Base-by-base conservation (phyloP, 2,329 filamentous ascomycete species). In the Elsinoe fawcettii region DNA sequence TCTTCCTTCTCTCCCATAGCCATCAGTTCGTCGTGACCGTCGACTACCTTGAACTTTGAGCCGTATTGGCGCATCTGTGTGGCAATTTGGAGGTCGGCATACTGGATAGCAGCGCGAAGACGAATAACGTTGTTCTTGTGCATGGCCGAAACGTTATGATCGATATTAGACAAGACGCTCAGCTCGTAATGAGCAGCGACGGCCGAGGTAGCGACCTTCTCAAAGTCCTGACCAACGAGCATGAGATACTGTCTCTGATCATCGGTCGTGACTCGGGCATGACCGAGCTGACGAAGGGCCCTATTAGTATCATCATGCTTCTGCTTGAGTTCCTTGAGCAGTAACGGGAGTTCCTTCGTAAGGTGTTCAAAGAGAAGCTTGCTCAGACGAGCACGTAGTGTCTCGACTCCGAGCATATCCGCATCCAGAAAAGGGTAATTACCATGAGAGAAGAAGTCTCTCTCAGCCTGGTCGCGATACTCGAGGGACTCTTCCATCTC, bases 101-200 rank as follows among this genome's bases (percentile, higher is more conserved):
- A 75, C 55, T 83, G 80, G 1, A 83, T 69, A 0, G 78, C 71
- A 0, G 81, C 80, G 0, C 82, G 74, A 3, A 86, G 69, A 0
- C 80, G 74, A 36, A 71, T 75, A 36, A 66, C 62, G 51, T 71
- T 36, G 30, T 58, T 22, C 12, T 6, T 12, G 32, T 57, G 11
- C 11, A 27, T 7, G 44, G 51, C 16, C 6, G 44, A 7, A 27
- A 25, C 12, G 4, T 36, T 22, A 20, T 30, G 12, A 22, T 56
- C 54, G n/a, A 46, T 46, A 8, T 32, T 46, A 5, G 27, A 16
- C 16, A 56, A 56, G 39, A 56, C 47, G 9, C 37, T n/a, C 9
- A 5, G 9, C 23, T 56, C 39, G 36, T 56, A 56, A 23, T 56
- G 14, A 23, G 37, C 54, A 22, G 39, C 16, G 25, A 56, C 27